These are phyloP conservation scores for Chlamydomonas eustigma DNA, from an alignment of 139 green algal species.

Conservation along the genomic window DNA sequence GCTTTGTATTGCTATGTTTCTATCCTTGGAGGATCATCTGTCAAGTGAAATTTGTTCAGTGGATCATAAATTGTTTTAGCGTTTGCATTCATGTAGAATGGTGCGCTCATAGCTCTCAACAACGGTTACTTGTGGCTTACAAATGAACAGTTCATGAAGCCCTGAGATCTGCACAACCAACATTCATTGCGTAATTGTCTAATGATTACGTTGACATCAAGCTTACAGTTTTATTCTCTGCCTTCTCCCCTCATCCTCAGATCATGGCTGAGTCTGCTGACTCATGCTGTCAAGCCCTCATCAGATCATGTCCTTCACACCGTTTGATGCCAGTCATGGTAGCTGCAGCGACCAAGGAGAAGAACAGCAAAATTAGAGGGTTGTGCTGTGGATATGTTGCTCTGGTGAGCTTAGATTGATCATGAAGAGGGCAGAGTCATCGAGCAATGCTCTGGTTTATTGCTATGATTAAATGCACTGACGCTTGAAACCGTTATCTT, in stretches of 20 bases:
- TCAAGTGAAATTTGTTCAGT: too few species aligned
- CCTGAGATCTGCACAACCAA: too few species aligned
- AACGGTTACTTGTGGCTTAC: too few species aligned
- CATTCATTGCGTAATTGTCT: neutral
- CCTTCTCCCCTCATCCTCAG: conserved; percentile 19
- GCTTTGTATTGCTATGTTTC: too few species aligned
- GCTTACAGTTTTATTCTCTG: neutral
- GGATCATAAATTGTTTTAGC: too few species aligned
- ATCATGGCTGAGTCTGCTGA: conserved; percentile 70
- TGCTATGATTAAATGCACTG: too few species aligned
- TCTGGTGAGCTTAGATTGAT: neutral
- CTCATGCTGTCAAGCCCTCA: conserved; percentile 34
- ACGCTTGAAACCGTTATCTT: neutral
- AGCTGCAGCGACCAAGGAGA: conserved; percentile 40
- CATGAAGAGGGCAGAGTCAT: too few species aligned
- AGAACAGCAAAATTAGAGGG: conserved; percentile 17
- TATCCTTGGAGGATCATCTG: too few species aligned
- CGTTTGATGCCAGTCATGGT: conserved; percentile 50
- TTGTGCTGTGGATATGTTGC: conserved; percentile 11
- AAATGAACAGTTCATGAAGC: neutral
- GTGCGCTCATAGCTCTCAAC: too few species aligned
- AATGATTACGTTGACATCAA: conserved; percentile 1
- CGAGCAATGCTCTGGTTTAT: too few species aligned
- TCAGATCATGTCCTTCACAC: conserved; percentile 49
- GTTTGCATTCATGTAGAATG: too few species aligned